Percentiles rank a stretch among this genome's conserved stretches.
Evolutionary conservation across 345 rosid species (phyloP).

Genomic region (Gossypium australe): DNA sequence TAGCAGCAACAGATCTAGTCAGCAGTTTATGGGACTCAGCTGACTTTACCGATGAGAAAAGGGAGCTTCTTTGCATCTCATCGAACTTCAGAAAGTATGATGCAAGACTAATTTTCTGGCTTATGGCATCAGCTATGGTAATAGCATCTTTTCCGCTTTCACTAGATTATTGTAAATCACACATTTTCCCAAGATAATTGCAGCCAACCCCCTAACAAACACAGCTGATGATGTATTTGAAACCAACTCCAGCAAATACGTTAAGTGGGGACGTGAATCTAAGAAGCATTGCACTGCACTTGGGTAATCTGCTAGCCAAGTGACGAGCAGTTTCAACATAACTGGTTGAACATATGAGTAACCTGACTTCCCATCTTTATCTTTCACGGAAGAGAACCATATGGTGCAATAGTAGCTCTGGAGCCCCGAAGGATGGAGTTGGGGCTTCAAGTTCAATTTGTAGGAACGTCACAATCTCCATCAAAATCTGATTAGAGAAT

Average conservation of each 20-base stretch:
- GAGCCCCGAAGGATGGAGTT: conserved; percentile 60
- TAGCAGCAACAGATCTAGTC: conserved; percentile 74
- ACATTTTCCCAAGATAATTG: conserved; percentile 76
- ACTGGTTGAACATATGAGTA: conserved; percentile 56
- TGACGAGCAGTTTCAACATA: conserved; percentile 79
- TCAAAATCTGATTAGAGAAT: neutral
- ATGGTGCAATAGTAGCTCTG: conserved; percentile 81
- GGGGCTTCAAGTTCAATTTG: conserved; percentile 72
- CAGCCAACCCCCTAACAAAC: conserved; percentile 68
- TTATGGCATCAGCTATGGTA: conserved; percentile 64
- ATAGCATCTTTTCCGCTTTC: conserved; percentile 76
- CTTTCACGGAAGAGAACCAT: conserved; percentile 66
- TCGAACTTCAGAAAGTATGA: conserved; percentile 74
- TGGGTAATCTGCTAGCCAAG: conserved; percentile 80
- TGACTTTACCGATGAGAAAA: conserved; percentile 57
- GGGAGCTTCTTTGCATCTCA: conserved; percentile 72
- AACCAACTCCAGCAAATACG: conserved; percentile 73
- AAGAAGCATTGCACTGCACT: conserved; percentile 76
- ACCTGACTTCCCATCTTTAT: conserved; percentile 61
- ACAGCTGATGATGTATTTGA: conserved; percentile 59
- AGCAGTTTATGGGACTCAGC: conserved; percentile 44
- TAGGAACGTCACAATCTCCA: conserved; percentile 43
- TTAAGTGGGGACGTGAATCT: conserved; percentile 77
- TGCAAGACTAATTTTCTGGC: conserved; percentile 84
- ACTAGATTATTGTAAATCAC: conserved; percentile 58